Base-by-base conservation (phyloP, 176 grass and related monocot species). In the Lolium multiflorum region DNA sequence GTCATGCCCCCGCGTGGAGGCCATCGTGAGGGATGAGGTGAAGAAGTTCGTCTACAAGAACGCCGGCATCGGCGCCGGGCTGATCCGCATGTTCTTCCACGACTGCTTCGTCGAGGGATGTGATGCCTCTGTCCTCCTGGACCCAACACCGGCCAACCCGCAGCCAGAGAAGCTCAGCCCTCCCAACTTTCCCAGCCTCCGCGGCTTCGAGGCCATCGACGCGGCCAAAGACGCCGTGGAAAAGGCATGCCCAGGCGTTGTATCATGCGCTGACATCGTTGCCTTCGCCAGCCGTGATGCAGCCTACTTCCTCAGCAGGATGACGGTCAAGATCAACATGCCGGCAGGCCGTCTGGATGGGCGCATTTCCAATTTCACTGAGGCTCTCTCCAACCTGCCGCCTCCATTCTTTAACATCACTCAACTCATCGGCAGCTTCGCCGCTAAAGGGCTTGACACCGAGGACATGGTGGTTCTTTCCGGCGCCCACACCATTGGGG, bases 81-180 rank as follows among this genome's bases (percentile, higher is more conserved):
- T 76, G 21, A 76, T 96, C 77, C 89, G 94, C 58, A 83, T 96
- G 58, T 83, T 88, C 81, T 96, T 93, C 87, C 94, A 96, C 70
- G 91, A 96, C 70, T 96, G 94, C 68, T 96, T 96, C 77, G 89
- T 91, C 50, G 24, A 76, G 48, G 72, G 72, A 5, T 76, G 72
- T 4, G 72, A 54, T 16, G 72, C 1, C 13, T 76, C 72, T 6
- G 72, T 52, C 14, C 72, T 76, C 72, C 48, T 76, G 0, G 72
- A 76, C 24, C 72, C 72, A 0, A 76, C 48, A 2, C 14, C 72
- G 7, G 13, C 72, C 13, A 35, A 35, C 31, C 31, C 31, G 31
- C 31, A 35, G 31, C 31, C 31, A 35, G 31, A 35, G 31, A 35
- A 35, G 31, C 31, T 35, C 31, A 35, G 31, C 31, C 31, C 31